Conservation (phyloP, 2,329 filamentous ascomycete species). For the Pyrenophora teres region DNA sequence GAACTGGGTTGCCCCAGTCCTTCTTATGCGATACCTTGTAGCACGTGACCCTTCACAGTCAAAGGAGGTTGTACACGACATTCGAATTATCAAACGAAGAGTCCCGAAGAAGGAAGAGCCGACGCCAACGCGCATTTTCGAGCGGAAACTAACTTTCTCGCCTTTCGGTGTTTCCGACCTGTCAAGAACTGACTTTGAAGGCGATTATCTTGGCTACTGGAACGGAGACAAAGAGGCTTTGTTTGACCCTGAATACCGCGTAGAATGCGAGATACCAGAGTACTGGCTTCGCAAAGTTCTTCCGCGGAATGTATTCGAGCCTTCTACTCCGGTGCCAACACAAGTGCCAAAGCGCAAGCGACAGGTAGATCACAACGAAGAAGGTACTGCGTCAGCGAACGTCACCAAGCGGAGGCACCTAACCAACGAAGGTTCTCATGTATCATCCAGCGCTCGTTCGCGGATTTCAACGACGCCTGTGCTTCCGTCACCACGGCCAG, state of each 20-base stretch:
- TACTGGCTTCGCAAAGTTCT: constrained; percentile 42
- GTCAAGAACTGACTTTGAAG: constrained; percentile 35
- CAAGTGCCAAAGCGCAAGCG: constrained; percentile 22
- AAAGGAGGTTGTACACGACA: constrained; percentile 28
- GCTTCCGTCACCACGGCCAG: background rate
- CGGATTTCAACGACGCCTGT: background rate
- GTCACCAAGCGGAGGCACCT: constrained; percentile 8
- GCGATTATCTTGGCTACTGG: constrained; percentile 35
- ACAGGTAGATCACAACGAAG: background rate
- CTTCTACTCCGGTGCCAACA: constrained; percentile 13
- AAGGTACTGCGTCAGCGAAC: background rate
- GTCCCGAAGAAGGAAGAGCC: constrained; percentile 26
- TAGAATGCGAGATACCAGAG: constrained; percentile 46
- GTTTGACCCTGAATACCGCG: constrained; percentile 40
- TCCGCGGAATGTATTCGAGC: constrained; percentile 27
- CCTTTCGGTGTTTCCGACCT: constrained; percentile 39
- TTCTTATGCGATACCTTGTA: constrained; percentile 38
- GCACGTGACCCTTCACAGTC: constrained; percentile 11
- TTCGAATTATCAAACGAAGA: constrained; percentile 38
- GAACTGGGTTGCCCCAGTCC: constrained; percentile 46
- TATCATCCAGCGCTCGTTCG: background rate
- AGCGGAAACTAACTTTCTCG: constrained; percentile 46
- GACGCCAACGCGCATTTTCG: constrained; percentile 10
- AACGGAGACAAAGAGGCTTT: constrained; percentile 13
- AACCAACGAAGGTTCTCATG: background rate